Evolutionary conservation across 768 basidiomycete genomes (phyloP).

Genomic region (Kwoniella sp.): DNA sequence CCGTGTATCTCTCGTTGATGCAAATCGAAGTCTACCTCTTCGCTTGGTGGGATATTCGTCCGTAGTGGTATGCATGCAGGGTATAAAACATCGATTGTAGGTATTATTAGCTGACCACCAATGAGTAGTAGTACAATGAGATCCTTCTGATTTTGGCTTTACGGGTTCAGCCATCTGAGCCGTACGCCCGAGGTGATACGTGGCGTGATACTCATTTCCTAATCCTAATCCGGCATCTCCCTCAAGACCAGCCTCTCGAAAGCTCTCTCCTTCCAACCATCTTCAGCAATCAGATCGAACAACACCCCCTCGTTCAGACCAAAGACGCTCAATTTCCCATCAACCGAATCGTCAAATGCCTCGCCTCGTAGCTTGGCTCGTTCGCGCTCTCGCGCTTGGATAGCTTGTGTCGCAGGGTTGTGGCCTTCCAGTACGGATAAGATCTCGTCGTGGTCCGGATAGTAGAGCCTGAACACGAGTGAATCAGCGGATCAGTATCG

Average conservation of each 20-base stretch:
- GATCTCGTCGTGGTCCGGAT: slow-evolving; percentile 53
- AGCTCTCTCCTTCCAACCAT: slow-evolving; percentile 53
- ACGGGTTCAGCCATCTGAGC: too few species aligned
- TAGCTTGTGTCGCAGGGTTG: slow-evolving; percentile 49
- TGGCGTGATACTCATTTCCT: too few species aligned
- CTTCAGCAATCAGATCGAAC: slow-evolving; percentile 47
- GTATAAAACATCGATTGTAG: background rate
- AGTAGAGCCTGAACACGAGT: slow-evolving; percentile 41
- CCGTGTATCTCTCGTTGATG: too few species aligned
- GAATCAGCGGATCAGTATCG: background rate
- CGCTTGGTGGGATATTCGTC: too few species aligned
- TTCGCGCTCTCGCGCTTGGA: slow-evolving; percentile 49
- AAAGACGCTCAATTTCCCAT: slow-evolving; percentile 51
- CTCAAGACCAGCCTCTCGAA: slow-evolving; percentile 50
- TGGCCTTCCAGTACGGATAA: slow-evolving; percentile 50
- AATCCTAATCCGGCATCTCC: slow-evolving; percentile 54
- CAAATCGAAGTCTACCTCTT: too few species aligned
- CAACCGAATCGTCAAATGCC: slow-evolving; percentile 42
- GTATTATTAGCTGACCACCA: too few species aligned
- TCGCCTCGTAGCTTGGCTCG: slow-evolving; percentile 50
- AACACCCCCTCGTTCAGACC: slow-evolving; percentile 48
- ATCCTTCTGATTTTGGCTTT: too few species aligned
- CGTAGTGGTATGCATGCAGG: background rate
- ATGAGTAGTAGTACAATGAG: too few species aligned
- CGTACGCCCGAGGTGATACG: too few species aligned